Base-by-base conservation (phyloP, 495 filamentous ascomycete species). In the Aspergillus conjunctus region DNA sequence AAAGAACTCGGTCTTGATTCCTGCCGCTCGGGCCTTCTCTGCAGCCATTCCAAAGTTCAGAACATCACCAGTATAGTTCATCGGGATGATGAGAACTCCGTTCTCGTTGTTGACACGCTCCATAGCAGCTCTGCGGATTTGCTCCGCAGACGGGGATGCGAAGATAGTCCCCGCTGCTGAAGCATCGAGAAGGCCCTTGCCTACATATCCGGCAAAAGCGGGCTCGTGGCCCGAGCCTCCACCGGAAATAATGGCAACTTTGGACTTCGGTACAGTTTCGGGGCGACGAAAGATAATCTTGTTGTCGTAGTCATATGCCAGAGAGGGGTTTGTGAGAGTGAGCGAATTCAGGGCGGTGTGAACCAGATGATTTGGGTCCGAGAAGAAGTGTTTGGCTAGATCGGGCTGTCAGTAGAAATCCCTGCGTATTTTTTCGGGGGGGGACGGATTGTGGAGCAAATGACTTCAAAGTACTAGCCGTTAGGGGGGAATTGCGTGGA, bases 161-260 rank as follows among this genome's bases (percentile, higher is more conserved):
- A 98, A 98, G 71, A 98, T 96, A 1, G 91, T 92, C 1, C 94
- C 94, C 0, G 93, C 91, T 10, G 96, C 93, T 1, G 90, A 88
- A 51, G 89, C 93, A 52, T 86, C 87, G 20, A 97, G 84, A n/a
- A 97, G 72, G 51, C 93, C 94, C 33, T 77, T 73, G 21, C 87
- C 87, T 15, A 88, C 86, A 58, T 81, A 88, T 59, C 81, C 87
- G 2, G 90, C 85, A 69, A 97, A 97, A 58, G 88, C 88, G 32
- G 94, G 94, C 69, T 98, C 94, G 66, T 98, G 94, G 63, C 94
- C 94, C 21, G 88, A 89, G 32, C 94, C 94, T 58, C 94, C 94
- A 64, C 94, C 94, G 17, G 89, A 92, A 59, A 98, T 81, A 68
- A 98, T 80, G 34, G 90, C 88, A 51, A 97, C 92, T 54, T 87